A percentile compares a stretch with the other conserved stretches of the same genome.
Evolutionary conservation across 2,329 filamentous ascomycete genomes (phyloP).

Genomic region (Hypoxylon sp.): DNA sequence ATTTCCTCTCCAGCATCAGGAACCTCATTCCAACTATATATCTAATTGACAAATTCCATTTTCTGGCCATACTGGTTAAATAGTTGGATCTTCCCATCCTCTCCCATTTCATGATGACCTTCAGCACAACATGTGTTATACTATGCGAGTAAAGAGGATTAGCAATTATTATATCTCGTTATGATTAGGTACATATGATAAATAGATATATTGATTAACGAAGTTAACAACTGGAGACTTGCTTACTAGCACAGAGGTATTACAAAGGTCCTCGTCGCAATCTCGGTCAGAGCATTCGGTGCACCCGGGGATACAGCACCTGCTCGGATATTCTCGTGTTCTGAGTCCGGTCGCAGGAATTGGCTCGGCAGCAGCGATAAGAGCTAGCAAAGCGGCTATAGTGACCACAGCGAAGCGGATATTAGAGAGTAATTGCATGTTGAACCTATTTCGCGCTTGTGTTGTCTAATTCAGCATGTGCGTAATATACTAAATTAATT

Average conservation of each 20-base stretch:
- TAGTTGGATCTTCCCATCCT: background rate
- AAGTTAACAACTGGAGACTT: background rate
- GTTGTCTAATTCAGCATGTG: no score
- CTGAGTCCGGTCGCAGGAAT: background rate
- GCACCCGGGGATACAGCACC: conserved; percentile 19
- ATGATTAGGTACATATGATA: background rate
- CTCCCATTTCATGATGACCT: background rate
- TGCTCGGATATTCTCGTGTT: background rate
- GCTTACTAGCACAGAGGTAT: conserved; percentile 8
- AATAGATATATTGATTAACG: background rate
- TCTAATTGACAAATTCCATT: conserved; percentile 11
- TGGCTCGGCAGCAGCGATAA: background rate
- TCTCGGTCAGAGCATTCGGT: background rate
- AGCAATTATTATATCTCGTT: conserved; percentile 10
- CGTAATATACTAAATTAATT: no score
- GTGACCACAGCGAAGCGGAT: background rate
- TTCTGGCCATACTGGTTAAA: conserved; percentile 7
- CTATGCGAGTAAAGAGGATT: conserved; percentile 7
- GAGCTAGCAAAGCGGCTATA: background rate
- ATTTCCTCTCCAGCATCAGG: no score
- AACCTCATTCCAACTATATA: background rate
- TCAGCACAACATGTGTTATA: conserved; percentile 18
- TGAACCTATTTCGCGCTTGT: background rate
- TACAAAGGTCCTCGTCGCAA: background rate
- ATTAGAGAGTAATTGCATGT: conserved; percentile 14